These are phyloP conservation scores for Vanderwaltozyma polyspora DNA, from an alignment of 805 yeast species.

Conservation along the genomic window DNA sequence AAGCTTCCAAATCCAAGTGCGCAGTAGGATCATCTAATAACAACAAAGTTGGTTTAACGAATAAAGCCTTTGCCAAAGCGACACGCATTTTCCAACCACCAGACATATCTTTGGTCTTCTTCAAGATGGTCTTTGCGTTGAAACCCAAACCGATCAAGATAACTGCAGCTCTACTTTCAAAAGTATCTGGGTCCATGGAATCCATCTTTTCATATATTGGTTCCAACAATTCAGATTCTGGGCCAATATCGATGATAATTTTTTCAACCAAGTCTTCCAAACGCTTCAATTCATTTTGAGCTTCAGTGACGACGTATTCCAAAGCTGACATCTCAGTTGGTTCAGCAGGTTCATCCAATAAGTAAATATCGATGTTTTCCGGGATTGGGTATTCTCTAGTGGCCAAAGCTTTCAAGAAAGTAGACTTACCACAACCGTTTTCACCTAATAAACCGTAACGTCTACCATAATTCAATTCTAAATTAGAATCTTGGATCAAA, in stretches of 20 bases:
- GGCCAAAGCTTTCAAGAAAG: conserved; percentile 84
- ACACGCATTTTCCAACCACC: conserved; percentile 99
- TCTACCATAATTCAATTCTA: conserved; percentile 94
- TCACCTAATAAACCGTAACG: conserved; percentile 96
- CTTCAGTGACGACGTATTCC: conserved; percentile 94
- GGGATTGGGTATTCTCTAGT: conserved; percentile 96
- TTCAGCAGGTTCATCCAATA: conserved; percentile 95
- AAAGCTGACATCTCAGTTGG: conserved; percentile 86
- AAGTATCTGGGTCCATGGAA: conserved; percentile 89
- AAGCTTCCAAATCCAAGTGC: conserved; percentile 96
- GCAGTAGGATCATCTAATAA: conserved; percentile 98
- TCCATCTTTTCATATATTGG: conserved; percentile 92
- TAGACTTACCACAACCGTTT: conserved; percentile 98
- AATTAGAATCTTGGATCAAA: conserved; percentile 77
- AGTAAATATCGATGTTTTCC: conserved; percentile 77
- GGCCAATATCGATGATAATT: conserved; percentile 81
- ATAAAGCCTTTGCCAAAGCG: conserved; percentile 92
- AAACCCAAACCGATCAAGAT: conserved; percentile 96
- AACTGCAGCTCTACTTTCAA: conserved; percentile 92
- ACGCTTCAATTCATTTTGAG: conserved; percentile 83
- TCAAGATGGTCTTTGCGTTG: conserved; percentile 72
- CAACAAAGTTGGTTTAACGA: conserved; percentile 92
- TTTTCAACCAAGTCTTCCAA: conserved; percentile 87
- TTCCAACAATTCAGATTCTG: conserved; percentile 79
- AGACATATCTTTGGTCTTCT: conserved; percentile 97